A percentile compares a stretch with the other conserved stretches of the same genome.
Conservation (phyloP, 176 grass and related monocot genomes). For the Urochloa ruziziensis region DNA sequence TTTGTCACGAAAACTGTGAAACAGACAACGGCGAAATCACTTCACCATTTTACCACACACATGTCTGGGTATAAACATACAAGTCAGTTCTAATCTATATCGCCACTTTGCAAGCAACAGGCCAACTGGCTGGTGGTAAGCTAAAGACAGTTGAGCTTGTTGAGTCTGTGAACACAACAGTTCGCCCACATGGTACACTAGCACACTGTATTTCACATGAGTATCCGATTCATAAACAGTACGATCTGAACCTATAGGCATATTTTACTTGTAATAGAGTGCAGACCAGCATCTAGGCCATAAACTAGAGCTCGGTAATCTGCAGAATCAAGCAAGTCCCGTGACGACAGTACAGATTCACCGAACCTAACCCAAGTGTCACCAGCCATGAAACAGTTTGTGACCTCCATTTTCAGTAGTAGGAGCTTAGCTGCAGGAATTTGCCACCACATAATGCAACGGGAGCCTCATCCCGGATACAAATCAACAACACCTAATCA, state of each 20-base stretch:
- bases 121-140: background rate
- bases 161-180: constrained; percentile 5
- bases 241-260: constrained; percentile 21
- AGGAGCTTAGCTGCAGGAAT: background rate
- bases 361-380: background rate
- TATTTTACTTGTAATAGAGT: background rate
- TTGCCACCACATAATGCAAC: background rate
- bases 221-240: background rate
- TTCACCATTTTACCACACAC: background rate
- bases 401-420: background rate
- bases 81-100: background rate
- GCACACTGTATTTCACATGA: background rate
- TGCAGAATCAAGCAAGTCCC: background rate
- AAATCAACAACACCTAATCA: background rate
- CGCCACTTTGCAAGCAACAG: background rate
- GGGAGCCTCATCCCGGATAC: background rate
- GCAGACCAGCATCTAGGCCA: background rate
- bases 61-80: background rate
- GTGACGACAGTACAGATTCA: background rate
- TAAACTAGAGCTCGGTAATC: background rate
- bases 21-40: background rate
- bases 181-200: constrained; percentile 18
- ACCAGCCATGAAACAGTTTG: background rate
- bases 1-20: background rate
- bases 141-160: background rate